A percentile compares a stretch with the other conserved stretches of the same genome.
phyloP scores from a whole-genome alignment of 352 stramenopile species.

The Phytopythium boreale region DNA sequence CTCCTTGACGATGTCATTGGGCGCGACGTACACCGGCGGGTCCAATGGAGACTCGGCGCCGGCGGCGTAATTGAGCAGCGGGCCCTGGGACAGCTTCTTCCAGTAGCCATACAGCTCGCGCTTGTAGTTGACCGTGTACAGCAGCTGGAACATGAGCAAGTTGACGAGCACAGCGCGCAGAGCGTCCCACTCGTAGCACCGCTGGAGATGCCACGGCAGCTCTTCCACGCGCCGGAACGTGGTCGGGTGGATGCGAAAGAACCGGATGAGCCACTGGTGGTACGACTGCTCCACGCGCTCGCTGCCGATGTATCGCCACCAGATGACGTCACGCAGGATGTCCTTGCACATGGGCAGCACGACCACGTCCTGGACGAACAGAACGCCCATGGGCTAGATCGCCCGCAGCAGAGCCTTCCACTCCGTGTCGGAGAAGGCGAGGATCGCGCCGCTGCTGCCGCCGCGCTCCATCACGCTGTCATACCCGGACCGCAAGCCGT shows the following conservation, averaged over 20 bases:
- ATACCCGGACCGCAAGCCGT: conserved; percentile 14
- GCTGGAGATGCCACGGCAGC: conserved; percentile 91
- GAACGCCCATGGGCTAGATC: conserved; percentile 62
- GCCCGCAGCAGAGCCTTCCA: conserved; percentile 76
- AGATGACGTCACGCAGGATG: conserved; percentile 84
- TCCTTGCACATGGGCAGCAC: conserved; percentile 88
- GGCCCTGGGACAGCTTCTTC: conserved; percentile 80
- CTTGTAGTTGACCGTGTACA: conserved; percentile 89
- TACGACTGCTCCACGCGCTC: conserved; percentile 66
- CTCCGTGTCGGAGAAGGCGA: conserved; percentile 60
- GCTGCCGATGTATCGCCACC: conserved; percentile 82
- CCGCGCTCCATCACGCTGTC: conserved; percentile 12
- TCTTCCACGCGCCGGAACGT: conserved; percentile 86
- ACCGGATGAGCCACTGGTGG: conserved; percentile 82
- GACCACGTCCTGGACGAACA: conserved; percentile 85
- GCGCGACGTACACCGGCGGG: conserved; percentile 43
- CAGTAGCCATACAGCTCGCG: conserved; percentile 91
- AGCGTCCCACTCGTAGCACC: conserved; percentile 84
- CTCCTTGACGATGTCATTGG: conserved; percentile 92
- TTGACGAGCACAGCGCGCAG: conserved; percentile 88
- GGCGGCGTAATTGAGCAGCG: conserved; percentile 44
- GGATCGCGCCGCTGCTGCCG: conserved; percentile 15
- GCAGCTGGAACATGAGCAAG: conserved; percentile 89
- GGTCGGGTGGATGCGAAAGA: conserved; percentile 78
- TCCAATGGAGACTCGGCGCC: conserved; percentile 24